A percentile compares a stretch with the other conserved stretches of the same genome.
These are phyloP conservation scores for Cyclotella choctawhatcheeana DNA, from an alignment of 108 stramenopile genomes.

Conservation along the genomic window DNA sequence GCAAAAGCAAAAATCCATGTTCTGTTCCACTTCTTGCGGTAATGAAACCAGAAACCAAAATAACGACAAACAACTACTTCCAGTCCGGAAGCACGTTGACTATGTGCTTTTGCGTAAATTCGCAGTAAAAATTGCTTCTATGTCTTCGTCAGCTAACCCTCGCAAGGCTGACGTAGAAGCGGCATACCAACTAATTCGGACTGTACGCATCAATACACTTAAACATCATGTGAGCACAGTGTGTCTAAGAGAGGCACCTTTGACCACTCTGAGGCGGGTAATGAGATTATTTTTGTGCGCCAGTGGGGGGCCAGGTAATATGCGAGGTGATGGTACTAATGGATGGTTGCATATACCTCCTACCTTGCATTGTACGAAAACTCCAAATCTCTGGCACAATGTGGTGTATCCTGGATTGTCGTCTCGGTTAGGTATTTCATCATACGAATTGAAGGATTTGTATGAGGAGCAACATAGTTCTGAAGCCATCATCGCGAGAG, in stretches of 20 bases:
- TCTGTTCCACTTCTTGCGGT: conserved; percentile 10
- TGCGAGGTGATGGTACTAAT: conserved; percentile 80
- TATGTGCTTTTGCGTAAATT: conserved; percentile 56
- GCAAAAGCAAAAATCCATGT: conserved; percentile 73
- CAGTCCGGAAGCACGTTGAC: conserved; percentile 74
- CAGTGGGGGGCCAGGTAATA: conserved; percentile 74
- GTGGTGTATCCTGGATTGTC: conserved; percentile 70
- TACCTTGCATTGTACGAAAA: conserved; percentile 21
- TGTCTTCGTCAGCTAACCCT: not conserved
- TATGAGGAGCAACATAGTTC: not conserved
- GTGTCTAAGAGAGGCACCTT: conserved; percentile 71
- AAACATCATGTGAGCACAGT: conserved; percentile 23
- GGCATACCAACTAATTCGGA: conserved; percentile 15
- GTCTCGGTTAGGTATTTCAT: conserved; percentile 62
- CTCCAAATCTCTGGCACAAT: conserved; percentile 57
- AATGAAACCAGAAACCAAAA: not conserved
- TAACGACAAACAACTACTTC: conserved; percentile 44
- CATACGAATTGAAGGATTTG: conserved; percentile 39
- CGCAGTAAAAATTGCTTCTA: conserved; percentile 36
- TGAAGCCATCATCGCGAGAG: not conserved
- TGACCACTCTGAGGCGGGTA: conserved; percentile 52
- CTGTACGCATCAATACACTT: not conserved
- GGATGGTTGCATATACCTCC: conserved; percentile 72
- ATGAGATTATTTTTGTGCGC: conserved; percentile 77
- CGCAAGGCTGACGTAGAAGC: conserved; percentile 32